A percentile compares a stretch with the other conserved stretches of the same genome.
Evolutionary conservation across 2,329 filamentous ascomycete genomes (phyloP).

Genomic region (Colletotrichum tropicale): DNA sequence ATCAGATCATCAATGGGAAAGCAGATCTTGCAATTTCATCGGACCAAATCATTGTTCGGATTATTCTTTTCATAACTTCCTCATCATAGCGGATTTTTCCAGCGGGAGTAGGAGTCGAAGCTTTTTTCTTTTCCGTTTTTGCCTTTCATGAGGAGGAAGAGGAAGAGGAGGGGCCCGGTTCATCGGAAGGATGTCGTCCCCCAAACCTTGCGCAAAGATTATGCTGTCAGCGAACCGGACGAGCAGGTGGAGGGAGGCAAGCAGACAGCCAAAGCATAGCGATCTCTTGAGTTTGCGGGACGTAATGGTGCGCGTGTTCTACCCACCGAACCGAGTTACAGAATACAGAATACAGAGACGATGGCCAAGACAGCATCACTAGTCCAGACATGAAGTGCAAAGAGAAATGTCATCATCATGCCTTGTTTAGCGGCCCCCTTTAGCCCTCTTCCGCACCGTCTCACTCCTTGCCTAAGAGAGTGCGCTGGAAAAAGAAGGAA

Average conservation of each 20-base stretch:
- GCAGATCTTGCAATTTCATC: background rate
- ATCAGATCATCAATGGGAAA: conserved; percentile 1
- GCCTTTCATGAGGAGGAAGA: background rate
- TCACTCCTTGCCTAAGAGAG: background rate
- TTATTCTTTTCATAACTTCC: background rate
- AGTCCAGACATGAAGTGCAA: background rate
- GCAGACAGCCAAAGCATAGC: background rate
- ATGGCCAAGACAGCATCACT: background rate
- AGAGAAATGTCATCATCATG: background rate
- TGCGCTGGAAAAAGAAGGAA: background rate
- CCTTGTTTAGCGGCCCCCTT: background rate
- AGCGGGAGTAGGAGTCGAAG: background rate
- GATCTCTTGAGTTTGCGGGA: background rate
- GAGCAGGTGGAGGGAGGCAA: background rate
- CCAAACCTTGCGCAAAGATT: background rate
- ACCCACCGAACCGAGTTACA: background rate
- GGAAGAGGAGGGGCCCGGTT: background rate
- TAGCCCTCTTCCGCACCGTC: background rate
- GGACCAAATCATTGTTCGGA: background rate
- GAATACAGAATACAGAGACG: background rate
- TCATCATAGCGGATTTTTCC: background rate
- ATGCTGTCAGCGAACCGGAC: conserved; percentile 3
- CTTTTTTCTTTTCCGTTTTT: background rate
- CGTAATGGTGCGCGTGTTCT: background rate
- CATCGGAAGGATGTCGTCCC: conserved; percentile 5